Evolutionary conservation across 306 rosid species (phyloP), one percentile per base, ranked within the genome.

Genomic region (Begonia masoniana): DNA sequence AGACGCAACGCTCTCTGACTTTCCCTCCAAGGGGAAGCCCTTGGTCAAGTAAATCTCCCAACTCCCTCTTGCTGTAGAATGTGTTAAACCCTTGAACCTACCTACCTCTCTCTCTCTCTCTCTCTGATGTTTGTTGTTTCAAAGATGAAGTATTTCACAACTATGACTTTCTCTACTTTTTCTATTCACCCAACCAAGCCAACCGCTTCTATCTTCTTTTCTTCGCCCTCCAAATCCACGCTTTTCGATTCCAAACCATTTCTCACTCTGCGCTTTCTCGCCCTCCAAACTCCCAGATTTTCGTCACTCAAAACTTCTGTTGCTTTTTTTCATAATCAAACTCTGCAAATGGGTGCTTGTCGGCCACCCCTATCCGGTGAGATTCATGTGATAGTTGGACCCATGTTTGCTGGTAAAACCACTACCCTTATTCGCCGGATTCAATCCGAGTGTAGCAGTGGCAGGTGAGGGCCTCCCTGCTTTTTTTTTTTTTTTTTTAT

Each of bases 351-450:
- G 47, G 78, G 55, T 15, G 69, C 62, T 12, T 39, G 79, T 62
- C 75, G 26, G 1, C 60, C 76, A n/a, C 56, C 50, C 46, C 21
- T 61, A 4, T 54, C 86, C 9, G 96, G 96, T 41, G 86, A 91
- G 75, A 70, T 86, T 72, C 96, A 91, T 64, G 92, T 86, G 47
- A 74, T 91, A 23, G 73, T 86, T 48, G 96, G 99, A 7, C 96
- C 99, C 23, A 86, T 91, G 96, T 91, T 86, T 62, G 92, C 96
- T 21, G 96, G 99, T 21, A 86, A 91, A 60, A 77, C 96, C 13
- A 81, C 94, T 52, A 61, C 86, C 1, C 99, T 91, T 59, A 89
- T 91, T 52, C 84, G 77, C 0, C 81, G 85, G 53, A 69, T 91
- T 68, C 92, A 86, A 50, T 77, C 73, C 2, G 86, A 81, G 78